Evolutionary conservation across 2,329 filamentous ascomycete genomes (phyloP).

Genomic region (Phyllachora maydis): DNA sequence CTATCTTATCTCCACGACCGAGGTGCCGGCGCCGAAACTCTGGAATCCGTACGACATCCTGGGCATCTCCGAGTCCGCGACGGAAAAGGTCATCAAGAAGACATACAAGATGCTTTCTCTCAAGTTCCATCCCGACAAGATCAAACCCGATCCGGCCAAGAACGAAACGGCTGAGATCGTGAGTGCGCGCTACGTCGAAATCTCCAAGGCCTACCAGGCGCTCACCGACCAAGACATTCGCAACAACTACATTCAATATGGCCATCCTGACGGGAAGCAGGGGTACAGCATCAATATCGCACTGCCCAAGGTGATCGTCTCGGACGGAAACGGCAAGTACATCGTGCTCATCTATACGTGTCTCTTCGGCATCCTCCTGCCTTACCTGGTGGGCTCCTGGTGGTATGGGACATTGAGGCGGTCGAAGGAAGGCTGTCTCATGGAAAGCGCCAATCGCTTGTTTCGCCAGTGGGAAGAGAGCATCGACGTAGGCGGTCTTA

Average conservation of each 20-base stretch:
- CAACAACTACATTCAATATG: conserved; percentile 91
- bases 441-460: conserved; percentile 84
- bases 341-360: conserved; percentile 77
- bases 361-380: conserved; percentile 73
- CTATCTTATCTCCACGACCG: conserved; percentile 71
- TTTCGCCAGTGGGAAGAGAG: conserved; percentile 84
- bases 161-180: conserved; percentile 76
- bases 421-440: conserved; percentile 82
- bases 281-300: conserved; percentile 96
- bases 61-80: conserved; percentile 64
- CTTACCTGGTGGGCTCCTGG: conserved; percentile 89
- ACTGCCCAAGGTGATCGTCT: conserved; percentile 77
- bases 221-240: conserved; percentile 93
- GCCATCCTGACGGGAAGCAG: conserved; percentile 95
- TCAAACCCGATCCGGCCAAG: conserved; percentile 59
- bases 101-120: conserved; percentile 76
- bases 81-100: conserved; percentile 79
- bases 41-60: conserved; percentile 98
- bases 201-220: conserved; percentile 95
- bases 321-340: conserved; percentile 89
- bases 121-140: conserved; percentile 85
- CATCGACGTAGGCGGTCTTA: conserved; percentile 59
- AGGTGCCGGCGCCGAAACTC: conserved; percentile 50
- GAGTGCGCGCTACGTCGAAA: conserved; percentile 79
- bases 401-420: conserved; percentile 93